Conservation (phyloP, 495 filamentous ascomycete genomes). For the Tuber microsphaerosporum region DNA sequence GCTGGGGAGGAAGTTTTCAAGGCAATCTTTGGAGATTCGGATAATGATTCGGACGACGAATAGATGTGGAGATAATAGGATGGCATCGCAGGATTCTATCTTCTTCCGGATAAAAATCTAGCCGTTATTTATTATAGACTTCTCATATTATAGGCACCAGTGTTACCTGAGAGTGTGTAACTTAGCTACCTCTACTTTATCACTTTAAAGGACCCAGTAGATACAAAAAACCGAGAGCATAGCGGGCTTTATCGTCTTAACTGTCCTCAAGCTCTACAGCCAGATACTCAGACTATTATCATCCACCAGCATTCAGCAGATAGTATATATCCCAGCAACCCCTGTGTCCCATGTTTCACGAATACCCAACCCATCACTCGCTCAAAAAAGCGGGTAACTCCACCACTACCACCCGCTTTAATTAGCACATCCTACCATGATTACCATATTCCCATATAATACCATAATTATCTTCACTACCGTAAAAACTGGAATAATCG, state of each 20-base stretch:
- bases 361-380: neutral
- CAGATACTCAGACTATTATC: neutral
- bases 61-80: neutral
- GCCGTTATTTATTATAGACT: neutral
- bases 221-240: neutral
- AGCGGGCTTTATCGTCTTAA: neutral
- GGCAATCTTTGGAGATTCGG: conserved; percentile 86
- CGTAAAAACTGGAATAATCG: too few relatives aligned
- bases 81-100: neutral
- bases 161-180: neutral
- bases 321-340: neutral
- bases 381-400: neutral
- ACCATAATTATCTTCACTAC: neutral
- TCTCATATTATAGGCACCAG: neutral
- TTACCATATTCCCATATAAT: too few relatives aligned
- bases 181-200: neutral
- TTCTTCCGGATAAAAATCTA: neutral
- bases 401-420: neutral
- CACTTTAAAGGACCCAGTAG: neutral
- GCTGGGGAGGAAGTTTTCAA: conserved; percentile 87
- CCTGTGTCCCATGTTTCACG: neutral
- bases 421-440: neutral
- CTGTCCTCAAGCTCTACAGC: neutral
- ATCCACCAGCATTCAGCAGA: neutral
- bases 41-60: conserved; percentile 61